Conservation (phyloP, 2,329 filamentous ascomycete species). For the Dissoconium aciculare region DNA sequence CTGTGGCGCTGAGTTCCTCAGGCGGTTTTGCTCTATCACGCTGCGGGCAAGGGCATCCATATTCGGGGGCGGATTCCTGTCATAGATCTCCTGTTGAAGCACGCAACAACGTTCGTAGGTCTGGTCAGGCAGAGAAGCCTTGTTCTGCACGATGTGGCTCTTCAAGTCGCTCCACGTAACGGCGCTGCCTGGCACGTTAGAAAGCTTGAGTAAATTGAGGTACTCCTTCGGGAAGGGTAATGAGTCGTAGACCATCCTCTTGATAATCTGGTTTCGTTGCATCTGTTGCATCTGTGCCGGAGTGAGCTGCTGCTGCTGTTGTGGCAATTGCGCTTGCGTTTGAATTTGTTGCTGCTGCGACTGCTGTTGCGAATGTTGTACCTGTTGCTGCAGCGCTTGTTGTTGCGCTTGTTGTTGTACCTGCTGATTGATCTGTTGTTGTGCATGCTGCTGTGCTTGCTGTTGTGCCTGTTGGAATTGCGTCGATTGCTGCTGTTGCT, state of each 20-base stretch:
- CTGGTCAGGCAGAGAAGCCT: slow-evolving; percentile 27
- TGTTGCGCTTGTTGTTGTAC: slow-evolving; percentile 5
- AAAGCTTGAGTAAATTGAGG: no score
- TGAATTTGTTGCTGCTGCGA: slow-evolving; percentile 5
- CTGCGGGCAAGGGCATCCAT: no score
- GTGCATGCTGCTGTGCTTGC: slow-evolving; percentile 8
- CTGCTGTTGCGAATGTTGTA: slow-evolving; percentile 6
- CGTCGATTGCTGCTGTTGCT: background rate
- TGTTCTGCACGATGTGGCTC: slow-evolving; percentile 36
- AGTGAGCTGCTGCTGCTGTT: slow-evolving; percentile 1
- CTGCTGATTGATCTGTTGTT: slow-evolving; percentile 7
- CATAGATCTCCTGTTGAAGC: no score
- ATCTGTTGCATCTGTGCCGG: no score
- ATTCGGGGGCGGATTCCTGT: no score
- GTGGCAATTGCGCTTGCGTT: slow-evolving; percentile 3
- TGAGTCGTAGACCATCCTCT: no score
- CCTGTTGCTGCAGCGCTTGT: slow-evolving; percentile 5
- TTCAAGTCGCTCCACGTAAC: slow-evolving; percentile 44
- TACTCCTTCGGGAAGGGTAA: no score
- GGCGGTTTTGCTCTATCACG: no score
- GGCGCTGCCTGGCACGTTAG: slow-evolving; percentile 36
- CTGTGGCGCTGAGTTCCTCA: slow-evolving; percentile 31
- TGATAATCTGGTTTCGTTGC: slow-evolving; percentile 8
- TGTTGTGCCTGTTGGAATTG: background rate
- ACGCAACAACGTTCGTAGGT: no score